Base-by-base conservation (phyloP, 78 protist species). In the Dictyostelium citrinum region DNA sequence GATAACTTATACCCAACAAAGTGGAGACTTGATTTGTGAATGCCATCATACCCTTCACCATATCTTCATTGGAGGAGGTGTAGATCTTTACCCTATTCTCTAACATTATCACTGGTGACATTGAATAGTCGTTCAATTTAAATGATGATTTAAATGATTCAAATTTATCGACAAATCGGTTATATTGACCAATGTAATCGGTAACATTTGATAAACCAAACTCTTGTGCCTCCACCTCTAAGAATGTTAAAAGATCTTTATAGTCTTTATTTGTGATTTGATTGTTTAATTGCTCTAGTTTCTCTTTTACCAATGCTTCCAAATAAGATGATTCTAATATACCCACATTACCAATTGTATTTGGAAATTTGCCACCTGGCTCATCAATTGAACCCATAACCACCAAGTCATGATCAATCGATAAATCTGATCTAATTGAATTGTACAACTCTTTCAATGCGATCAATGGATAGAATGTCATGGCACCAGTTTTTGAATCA, bases 331-430 rank as follows among this genome's bases (percentile, higher is more conserved):
- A 55, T 22, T 96, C 98, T 16, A 97, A 7, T n/a, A 97, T 64
- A 41, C 79, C 93, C 17, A 95, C 98, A 55, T 90, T 92, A 16
- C 98, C 98, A 17, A 97, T 45, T 1, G 93, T 43, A 20, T 80
- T 4, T 33, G 98, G 97, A 45, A 43, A 97, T 80, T 97, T 97
- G 9, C 98, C 97, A 29, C 83, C 90, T 27, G 98, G 96, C 1
- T 12, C 6, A 37, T 68, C 84, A 14, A 97, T 49, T 6, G 58
- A 81, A 39, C 81, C 98, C 20, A 88, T 80, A 3, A 97, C 98
- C 2, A 77, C 20, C 14, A 86, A 55, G 7, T 51, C 35, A 8
- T 77, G 29, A 31, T 86, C 84, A 33, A 80, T 81, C 0, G 78
- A 39, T 16, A 80, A 39, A 37, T 20, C 79, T 0, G 35, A 22